Evolutionary conservation across 495 filamentous ascomycete genomes (phyloP).

Genomic region (Lindgomyces ingoldianus): DNA sequence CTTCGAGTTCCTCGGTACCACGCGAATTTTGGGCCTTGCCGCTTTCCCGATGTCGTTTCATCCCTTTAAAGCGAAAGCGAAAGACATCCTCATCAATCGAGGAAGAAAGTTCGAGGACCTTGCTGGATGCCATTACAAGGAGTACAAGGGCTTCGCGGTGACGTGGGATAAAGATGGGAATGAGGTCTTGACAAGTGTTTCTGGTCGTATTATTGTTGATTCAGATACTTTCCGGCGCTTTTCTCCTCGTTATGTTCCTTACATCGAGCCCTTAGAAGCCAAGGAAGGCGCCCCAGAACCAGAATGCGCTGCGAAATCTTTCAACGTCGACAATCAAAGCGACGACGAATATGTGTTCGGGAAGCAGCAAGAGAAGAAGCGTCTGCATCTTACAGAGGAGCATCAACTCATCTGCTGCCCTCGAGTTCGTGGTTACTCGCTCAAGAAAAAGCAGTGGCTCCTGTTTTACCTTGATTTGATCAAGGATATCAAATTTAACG

Average conservation of each 20-base stretch:
- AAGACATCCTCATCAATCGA: conserved; percentile 39
- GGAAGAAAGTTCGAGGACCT: conserved; percentile 46
- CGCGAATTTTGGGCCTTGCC: conserved; percentile 55
- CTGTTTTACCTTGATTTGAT: conserved; percentile 47
- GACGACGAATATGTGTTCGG: conserved; percentile 36
- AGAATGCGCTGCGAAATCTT: conserved; percentile 1
- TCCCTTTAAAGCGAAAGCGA: conserved; percentile 47
- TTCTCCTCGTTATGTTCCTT: conserved; percentile 39
- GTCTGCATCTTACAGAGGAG: conserved; percentile 37
- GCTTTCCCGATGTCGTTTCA: conserved; percentile 62
- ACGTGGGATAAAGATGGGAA: conserved; percentile 35
- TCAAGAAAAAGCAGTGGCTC: conserved; percentile 52
- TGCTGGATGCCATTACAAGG: conserved; percentile 62
- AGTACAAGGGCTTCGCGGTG: conserved; percentile 56
- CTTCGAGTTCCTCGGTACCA: conserved; percentile 56
- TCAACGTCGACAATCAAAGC: conserved; percentile 28
- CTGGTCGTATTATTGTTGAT: conserved; percentile 59
- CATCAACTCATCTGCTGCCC: conserved; percentile 42
- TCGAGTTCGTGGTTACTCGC: conserved; percentile 47
- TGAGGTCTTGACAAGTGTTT: conserved; percentile 51
- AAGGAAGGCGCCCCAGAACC: conserved; percentile 34
- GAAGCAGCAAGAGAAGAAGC: conserved; percentile 38
- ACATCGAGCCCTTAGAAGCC: conserved; percentile 36
- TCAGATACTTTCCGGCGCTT: conserved; percentile 48
- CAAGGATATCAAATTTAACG: conserved; percentile 47